A percentile compares a stretch with the other conserved stretches of the same genome.
These are phyloP conservation scores for Boletellus ananiceps DNA, from an alignment of 768 basidiomycete species.

Conservation along the genomic window DNA sequence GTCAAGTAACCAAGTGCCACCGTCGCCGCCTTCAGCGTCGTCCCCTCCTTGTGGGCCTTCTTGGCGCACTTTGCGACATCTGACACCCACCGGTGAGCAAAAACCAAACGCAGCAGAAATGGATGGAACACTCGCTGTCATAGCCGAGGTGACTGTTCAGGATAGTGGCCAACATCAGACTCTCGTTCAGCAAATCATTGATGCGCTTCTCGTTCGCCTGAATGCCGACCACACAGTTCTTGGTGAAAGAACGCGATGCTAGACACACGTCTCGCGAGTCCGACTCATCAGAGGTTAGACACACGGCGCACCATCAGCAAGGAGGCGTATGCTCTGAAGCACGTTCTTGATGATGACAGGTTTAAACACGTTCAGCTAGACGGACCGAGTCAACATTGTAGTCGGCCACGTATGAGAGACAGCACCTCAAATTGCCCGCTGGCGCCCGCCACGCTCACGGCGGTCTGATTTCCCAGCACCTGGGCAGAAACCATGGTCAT, in stretches of 20 bases:
- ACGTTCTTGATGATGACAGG: constrained; percentile 99
- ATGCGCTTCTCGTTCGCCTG: constrained; percentile 95
- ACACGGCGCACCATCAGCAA: constrained; percentile 72
- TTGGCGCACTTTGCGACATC: constrained; percentile 98
- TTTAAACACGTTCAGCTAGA: constrained; percentile 97
- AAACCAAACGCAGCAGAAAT: neutral
- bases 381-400: constrained; percentile 6
- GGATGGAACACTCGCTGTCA: constrained; percentile 68
- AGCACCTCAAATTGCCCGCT: constrained; percentile 94
- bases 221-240: constrained; percentile 95
- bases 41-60: constrained; percentile 99
- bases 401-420: constrained; percentile 1
- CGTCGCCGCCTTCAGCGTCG: constrained; percentile 92
- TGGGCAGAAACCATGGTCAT: constrained; percentile 98
- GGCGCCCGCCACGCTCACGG: constrained; percentile 87
- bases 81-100: constrained; percentile 31
- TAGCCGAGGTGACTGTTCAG: constrained; percentile 95
- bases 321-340: constrained; percentile 88
- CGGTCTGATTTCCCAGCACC: constrained; percentile 96
- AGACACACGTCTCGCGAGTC: constrained; percentile 8
- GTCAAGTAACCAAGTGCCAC: constrained; percentile 82
- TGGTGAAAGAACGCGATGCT: constrained; percentile 91
- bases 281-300: neutral
- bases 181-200: constrained; percentile 83
- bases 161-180: constrained; percentile 96